Conservation (phyloP, 2,329 filamentous ascomycete species). For the Diaporthe helianthi region DNA sequence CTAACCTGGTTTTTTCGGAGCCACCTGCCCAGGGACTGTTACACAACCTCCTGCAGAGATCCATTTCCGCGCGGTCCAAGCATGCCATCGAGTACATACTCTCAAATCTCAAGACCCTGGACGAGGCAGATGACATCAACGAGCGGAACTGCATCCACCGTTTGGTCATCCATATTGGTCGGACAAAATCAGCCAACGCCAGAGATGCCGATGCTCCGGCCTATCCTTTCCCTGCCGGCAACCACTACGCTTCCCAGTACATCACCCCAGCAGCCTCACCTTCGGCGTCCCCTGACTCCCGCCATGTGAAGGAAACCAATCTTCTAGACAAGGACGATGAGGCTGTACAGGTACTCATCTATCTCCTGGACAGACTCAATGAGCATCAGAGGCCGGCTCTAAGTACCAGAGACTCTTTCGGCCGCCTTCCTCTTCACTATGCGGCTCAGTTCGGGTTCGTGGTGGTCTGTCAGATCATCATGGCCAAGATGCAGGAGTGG, state of each 20-base stretch:
- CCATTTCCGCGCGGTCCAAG: conserved; percentile 74
- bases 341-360: conserved; percentile 71
- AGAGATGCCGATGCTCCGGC: conserved; percentile 59
- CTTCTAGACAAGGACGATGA: conserved; percentile 74
- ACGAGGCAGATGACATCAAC: conserved; percentile 93
- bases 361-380: conserved; percentile 71
- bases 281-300: conserved; percentile 64
- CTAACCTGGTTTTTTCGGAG: conserved; percentile 60
- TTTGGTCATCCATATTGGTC: conserved; percentile 88
- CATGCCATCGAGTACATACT: conserved; percentile 76
- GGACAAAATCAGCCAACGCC: conserved; percentile 62
- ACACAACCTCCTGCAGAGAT: conserved; percentile 79
- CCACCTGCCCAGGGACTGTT: conserved; percentile 69
- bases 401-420: conserved; percentile 75
- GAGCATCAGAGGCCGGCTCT: conserved; percentile 73
- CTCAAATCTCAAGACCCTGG: conserved; percentile 70
- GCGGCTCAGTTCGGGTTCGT: conserved; percentile 95
- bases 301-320: conserved; percentile 63
- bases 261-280: conserved; percentile 81
- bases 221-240: conserved; percentile 55
- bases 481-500: conserved; percentile 90
- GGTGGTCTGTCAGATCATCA: conserved; percentile 85
- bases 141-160: conserved; percentile 92
- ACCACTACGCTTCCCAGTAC: conserved; percentile 71
- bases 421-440: conserved; percentile 88